Percentiles rank a stretch among this genome's conserved stretches.
Evolutionary conservation across 2,329 filamentous ascomycete species (phyloP).

Genomic region (Clathrospora elynae): DNA sequence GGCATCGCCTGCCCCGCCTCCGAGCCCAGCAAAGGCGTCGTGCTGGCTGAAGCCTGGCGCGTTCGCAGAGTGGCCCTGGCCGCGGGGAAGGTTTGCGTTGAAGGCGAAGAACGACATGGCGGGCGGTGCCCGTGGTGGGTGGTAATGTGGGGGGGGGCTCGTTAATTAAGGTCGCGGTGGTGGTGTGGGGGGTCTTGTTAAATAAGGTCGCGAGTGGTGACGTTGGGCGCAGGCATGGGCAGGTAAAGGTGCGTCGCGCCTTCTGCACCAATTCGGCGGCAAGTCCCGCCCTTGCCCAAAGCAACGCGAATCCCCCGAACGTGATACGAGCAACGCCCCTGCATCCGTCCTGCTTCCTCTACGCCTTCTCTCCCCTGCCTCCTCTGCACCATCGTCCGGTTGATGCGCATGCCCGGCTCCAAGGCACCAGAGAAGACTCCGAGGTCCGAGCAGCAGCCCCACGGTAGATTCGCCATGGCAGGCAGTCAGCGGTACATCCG

Average conservation of each 20-base stretch:
- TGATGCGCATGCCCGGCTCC: slow-evolving; percentile 21
- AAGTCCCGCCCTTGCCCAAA: slow-evolving; percentile 10
- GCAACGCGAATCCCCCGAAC: neutral
- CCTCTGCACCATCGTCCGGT: neutral
- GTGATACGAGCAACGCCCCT: too few relatives aligned
- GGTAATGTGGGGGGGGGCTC: slow-evolving; percentile 7
- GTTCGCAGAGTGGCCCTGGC: slow-evolving; percentile 67
- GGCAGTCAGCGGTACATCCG: slow-evolving; percentile 73
- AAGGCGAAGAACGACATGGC: slow-evolving; percentile 93
- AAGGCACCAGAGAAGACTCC: slow-evolving; percentile 28
- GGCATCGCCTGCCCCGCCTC: slow-evolving; percentile 62
- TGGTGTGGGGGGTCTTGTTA: slow-evolving; percentile 8
- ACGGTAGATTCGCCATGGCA: slow-evolving; percentile 65
- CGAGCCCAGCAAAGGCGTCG: slow-evolving; percentile 87
- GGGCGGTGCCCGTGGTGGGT: slow-evolving; percentile 19
- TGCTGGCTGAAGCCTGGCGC: slow-evolving; percentile 83
- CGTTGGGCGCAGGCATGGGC: slow-evolving; percentile 20
- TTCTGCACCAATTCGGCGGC: slow-evolving; percentile 11
- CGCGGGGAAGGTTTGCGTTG: slow-evolving; percentile 69
- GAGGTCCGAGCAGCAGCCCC: slow-evolving; percentile 22
- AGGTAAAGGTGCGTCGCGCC: slow-evolving; percentile 8
- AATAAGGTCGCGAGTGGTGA: slow-evolving; percentile 23
- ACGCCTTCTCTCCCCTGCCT: neutral
- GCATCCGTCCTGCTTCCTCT: neutral
- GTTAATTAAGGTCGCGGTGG: neutral